These are phyloP conservation scores for Glaciozyma martinii DNA, from an alignment of 768 basidiomycete species.

Conservation along the genomic window DNA sequence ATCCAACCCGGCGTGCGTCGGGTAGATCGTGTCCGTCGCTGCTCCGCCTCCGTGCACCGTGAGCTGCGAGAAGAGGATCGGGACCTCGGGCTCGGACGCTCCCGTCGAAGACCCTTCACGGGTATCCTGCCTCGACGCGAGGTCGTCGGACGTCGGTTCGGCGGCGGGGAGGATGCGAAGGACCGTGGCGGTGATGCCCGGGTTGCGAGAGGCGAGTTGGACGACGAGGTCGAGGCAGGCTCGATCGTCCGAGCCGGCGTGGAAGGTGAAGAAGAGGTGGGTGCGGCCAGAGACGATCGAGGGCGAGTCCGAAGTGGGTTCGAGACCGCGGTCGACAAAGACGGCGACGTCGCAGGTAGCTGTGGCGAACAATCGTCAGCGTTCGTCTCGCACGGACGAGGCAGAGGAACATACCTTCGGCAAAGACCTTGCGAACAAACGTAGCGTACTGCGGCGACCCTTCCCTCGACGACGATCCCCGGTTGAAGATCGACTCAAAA, in stretches of 20 bases:
- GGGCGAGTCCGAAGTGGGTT: neutral
- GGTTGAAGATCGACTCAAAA: constrained; percentile 19
- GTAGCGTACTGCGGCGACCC: constrained; percentile 18
- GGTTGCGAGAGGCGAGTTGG: constrained; percentile 66
- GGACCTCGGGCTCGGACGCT: neutral
- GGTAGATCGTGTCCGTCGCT: constrained; percentile 26
- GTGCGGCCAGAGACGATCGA: constrained; percentile 13
- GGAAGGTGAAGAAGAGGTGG: constrained; percentile 80
- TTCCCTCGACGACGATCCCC: constrained; percentile 8
- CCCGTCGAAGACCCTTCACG: neutral
- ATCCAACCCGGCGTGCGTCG: constrained; percentile 8
- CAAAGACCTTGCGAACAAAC: constrained; percentile 18
- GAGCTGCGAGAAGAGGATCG: neutral
- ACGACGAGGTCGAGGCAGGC: constrained; percentile 71
- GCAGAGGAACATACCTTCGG: constrained; percentile 13
- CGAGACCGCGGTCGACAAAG: constrained; percentile 17
- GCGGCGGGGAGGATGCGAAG: constrained; percentile 47
- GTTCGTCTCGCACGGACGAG: no score
- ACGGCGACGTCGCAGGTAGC: constrained; percentile 26
- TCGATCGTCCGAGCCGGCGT: constrained; percentile 89
- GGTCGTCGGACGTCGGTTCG: constrained; percentile 19
- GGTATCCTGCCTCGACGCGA: constrained; percentile 1
- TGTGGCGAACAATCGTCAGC: neutral
- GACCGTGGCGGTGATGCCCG: constrained; percentile 62
- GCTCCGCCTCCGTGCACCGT: constrained; percentile 10